phyloP scores from a whole-genome alignment of 1,139 yeast species.

The Debaryomyces sp. region DNA sequence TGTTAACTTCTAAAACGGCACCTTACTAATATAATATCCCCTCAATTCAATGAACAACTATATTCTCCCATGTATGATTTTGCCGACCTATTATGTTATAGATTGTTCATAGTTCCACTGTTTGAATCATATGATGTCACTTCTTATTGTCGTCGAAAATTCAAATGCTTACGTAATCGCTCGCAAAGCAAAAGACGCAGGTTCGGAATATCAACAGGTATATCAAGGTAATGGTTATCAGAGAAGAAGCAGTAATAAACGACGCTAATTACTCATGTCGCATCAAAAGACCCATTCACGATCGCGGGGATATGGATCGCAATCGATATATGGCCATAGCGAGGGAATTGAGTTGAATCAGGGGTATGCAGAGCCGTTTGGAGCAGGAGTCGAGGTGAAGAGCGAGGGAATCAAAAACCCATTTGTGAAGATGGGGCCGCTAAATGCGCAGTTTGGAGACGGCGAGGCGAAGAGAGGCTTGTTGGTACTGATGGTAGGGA shows the following conservation, averaged over 20 bases:
- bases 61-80: not conserved
- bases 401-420: not conserved
- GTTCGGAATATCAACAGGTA: not conserved
- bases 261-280: not conserved
- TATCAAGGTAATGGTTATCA: not conserved
- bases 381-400: not conserved
- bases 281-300: conserved; percentile 1
- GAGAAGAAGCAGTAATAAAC: not conserved
- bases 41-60: conserved; percentile 1
- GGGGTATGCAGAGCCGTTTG: not conserved
- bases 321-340: not conserved
- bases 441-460: not conserved
- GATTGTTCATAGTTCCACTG: conserved; percentile 5
- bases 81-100: not conserved
- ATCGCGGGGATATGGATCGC: conserved; percentile 1
- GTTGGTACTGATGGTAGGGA: conserved; percentile 18
- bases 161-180: not conserved
- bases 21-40: not conserved
- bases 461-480: not conserved
- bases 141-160: conserved; percentile 3
- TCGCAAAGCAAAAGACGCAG: not conserved
- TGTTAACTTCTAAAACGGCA: not conserved
- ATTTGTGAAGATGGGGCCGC: not conserved
- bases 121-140: conserved; percentile 5
- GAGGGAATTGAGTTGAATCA: not conserved